Percentiles rank a stretch among this genome's conserved stretches.
Evolutionary conservation across 2,329 filamentous ascomycete genomes (phyloP).

Genomic region (Triangularia setosa): DNA sequence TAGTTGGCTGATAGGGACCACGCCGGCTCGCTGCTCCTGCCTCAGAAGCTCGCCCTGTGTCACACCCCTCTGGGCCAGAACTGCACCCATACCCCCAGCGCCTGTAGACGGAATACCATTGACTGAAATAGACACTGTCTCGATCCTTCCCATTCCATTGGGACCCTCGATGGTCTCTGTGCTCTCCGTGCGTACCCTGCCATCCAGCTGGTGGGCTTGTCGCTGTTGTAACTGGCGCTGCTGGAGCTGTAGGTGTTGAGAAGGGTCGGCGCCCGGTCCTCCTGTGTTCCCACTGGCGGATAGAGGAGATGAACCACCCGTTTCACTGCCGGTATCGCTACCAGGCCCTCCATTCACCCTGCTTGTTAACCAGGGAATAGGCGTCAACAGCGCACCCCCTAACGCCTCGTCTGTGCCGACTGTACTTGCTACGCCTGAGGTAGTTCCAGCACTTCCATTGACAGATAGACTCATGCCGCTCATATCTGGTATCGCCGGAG

Average conservation of each 20-base stretch:
- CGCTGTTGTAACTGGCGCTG: slow-evolving; percentile 24
- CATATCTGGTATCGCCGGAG: slow-evolving; percentile 58
- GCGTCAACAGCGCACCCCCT: slow-evolving; percentile 85
- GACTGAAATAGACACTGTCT: slow-evolving; percentile 73
- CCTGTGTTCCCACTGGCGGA: slow-evolving; percentile 6
- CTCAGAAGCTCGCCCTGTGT: slow-evolving; percentile 81
- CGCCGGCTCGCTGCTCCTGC: slow-evolving; percentile 80
- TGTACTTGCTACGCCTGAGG: slow-evolving; percentile 24
- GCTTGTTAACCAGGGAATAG: slow-evolving; percentile 78
- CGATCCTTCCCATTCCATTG: slow-evolving; percentile 72
- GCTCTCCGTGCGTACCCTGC: slow-evolving; percentile 65
- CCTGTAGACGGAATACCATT: slow-evolving; percentile 62
- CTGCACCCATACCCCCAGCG: slow-evolving; percentile 23
- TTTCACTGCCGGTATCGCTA: slow-evolving; percentile 19
- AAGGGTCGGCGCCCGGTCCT: slow-evolving; percentile 1
- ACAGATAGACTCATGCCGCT: slow-evolving; percentile 47
- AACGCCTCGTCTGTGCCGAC: slow-evolving; percentile 84
- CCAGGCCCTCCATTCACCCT: slow-evolving; percentile 30
- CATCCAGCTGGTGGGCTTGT: slow-evolving; percentile 35
- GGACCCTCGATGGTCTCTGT: slow-evolving; percentile 79
- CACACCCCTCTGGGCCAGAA: slow-evolving; percentile 47
- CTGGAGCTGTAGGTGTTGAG: slow-evolving; percentile 14
- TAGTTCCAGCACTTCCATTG: slow-evolving; percentile 33
- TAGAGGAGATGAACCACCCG: slow-evolving; percentile 23
- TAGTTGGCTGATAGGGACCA: slow-evolving; percentile 66